Evolutionary conservation across 257 asterid genomes (phyloP), one percentile per base, ranked within the genome.

Genomic region (Mentha longifolia): DNA sequence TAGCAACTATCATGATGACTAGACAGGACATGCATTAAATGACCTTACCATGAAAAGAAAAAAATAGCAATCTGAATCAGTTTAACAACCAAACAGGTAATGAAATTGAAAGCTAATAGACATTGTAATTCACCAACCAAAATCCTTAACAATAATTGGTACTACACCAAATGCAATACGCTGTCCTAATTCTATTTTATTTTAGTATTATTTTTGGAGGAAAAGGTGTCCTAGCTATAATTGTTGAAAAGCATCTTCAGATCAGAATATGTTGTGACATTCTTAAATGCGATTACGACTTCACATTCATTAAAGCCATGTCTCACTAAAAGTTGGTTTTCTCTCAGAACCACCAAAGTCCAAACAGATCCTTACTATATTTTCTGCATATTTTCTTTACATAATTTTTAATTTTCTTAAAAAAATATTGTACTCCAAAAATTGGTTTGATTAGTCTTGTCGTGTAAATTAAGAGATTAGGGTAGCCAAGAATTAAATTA

Each of bases 251-350:
- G 60, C 46, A 59, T 69, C 61, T 67, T 65, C 49, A 31, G 15
- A 46, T 60, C 52, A 54, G 39, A 46, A 31, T 22, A 31, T 51
- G 49, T 49, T 19, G 43, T 60, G 70, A 68, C 78, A 70, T 77
- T 76, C 77, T 79, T 81, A 74, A 77, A 63, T 55, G 65, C 58
- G 87, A 83, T 68, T 47, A 17, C 0, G 85, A 76, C 87, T 68
- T 60, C 15, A 73, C 78, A 68, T 51, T 65, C 39, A 30, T 75
- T 28, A 55, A 73, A 65, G 61, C 3, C 68, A 73, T 67, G 41
- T 52, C 7, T 28, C 13, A 30, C 33, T 41, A 19, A 55, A 65
- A 45, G 61, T 67, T 63, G 42, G 66, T 30, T 5, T 22, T 37
- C 5, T 4, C 19, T 4, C 16, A 3, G 20, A 49, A 19, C 12